These are phyloP conservation scores for Cytidiella melzeri DNA, from an alignment of 768 basidiomycete genomes.

Conservation along the genomic window DNA sequence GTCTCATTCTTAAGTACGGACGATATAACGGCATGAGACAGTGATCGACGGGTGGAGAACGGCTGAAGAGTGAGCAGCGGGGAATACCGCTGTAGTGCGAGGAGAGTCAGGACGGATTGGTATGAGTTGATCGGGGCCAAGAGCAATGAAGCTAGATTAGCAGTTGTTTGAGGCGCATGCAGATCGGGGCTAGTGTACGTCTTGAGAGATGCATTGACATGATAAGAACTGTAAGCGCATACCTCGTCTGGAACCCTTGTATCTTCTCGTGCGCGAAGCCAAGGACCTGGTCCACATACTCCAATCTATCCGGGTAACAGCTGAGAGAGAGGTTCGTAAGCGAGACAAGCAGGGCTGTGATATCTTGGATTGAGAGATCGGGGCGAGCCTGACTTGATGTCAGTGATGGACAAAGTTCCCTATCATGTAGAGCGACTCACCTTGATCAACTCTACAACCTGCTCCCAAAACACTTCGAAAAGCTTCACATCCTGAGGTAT, in stretches of 20 bases:
- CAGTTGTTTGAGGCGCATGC: slow-evolving; percentile 78
- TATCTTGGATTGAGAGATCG: slow-evolving; percentile 94
- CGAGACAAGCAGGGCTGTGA: slow-evolving; percentile 93
- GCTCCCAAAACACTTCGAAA: slow-evolving; percentile 99
- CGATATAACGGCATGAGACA: slow-evolving; percentile 92
- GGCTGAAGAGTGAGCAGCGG: slow-evolving; percentile 81
- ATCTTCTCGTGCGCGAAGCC: slow-evolving; percentile 85
- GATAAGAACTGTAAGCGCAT: slow-evolving; percentile 7
- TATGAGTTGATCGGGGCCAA: slow-evolving; percentile 95
- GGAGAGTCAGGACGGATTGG: slow-evolving; percentile 92
- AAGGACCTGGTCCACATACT: slow-evolving; percentile 95
- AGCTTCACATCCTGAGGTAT: slow-evolving; percentile 92
- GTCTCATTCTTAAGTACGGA: slow-evolving; percentile 97
- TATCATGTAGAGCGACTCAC: slow-evolving; percentile 36
- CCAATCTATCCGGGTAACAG: slow-evolving; percentile 94
- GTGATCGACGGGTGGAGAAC: slow-evolving; percentile 83
- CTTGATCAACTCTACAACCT: slow-evolving; percentile 97
- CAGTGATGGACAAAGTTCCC: slow-evolving; percentile 2
- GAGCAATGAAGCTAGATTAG: slow-evolving; percentile 87
- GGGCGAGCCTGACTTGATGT: slow-evolving; percentile 70
- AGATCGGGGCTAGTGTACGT: slow-evolving; percentile 65
- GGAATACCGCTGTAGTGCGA: slow-evolving; percentile 87
- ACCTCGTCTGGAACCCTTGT: slow-evolving; percentile 80
- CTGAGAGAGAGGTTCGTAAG: slow-evolving; percentile 91
- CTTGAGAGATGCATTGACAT: neutral